phyloP scores from a whole-genome alignment of 768 basidiomycete genomes.

The Psilocybe azurescens region DNA sequence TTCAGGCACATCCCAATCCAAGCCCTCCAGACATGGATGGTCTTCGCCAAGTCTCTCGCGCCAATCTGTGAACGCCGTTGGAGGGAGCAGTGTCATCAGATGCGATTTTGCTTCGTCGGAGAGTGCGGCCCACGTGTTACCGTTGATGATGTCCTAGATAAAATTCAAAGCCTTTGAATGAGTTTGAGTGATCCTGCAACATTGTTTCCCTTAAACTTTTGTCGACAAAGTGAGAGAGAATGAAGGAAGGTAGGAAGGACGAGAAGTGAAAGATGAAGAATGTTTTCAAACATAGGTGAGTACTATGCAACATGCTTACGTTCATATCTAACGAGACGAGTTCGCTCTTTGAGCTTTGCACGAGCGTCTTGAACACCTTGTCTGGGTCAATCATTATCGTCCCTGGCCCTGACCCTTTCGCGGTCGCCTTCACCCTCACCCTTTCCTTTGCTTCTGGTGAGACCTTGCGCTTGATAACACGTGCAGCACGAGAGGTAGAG shows the following conservation, averaged over 20 bases:
- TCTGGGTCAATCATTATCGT: slow-evolving; percentile 27
- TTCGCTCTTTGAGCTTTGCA: slow-evolving; percentile 53
- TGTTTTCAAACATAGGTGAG: too few species aligned
- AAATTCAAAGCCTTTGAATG: not conserved
- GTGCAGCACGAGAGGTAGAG: not conserved
- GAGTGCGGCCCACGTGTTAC: slow-evolving; percentile 48
- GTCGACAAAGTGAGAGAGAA: not conserved
- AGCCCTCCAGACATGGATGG: slow-evolving; percentile 39
- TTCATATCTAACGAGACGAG: slow-evolving; percentile 54
- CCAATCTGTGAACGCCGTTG: slow-evolving; percentile 47
- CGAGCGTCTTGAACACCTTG: slow-evolving; percentile 41
- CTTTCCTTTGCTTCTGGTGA: slow-evolving; percentile 22
- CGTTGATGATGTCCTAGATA: slow-evolving; percentile 53
- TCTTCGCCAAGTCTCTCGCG: slow-evolving; percentile 34
- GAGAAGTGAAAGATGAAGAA: not conserved
- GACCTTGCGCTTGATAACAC: slow-evolving; percentile 32
- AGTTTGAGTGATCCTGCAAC: not conserved
- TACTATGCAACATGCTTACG: slow-evolving; percentile 39
- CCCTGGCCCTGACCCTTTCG: not conserved
- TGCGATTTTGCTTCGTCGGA: slow-evolving; percentile 42
- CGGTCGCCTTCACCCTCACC: not conserved
- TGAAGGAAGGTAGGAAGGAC: not conserved
- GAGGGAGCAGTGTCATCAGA: slow-evolving; percentile 48
- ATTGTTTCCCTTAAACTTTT: not conserved
- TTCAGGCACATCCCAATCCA: not conserved